Conservation (phyloP, 169 alveolate species). For the Plasmodium malariae region DNA sequence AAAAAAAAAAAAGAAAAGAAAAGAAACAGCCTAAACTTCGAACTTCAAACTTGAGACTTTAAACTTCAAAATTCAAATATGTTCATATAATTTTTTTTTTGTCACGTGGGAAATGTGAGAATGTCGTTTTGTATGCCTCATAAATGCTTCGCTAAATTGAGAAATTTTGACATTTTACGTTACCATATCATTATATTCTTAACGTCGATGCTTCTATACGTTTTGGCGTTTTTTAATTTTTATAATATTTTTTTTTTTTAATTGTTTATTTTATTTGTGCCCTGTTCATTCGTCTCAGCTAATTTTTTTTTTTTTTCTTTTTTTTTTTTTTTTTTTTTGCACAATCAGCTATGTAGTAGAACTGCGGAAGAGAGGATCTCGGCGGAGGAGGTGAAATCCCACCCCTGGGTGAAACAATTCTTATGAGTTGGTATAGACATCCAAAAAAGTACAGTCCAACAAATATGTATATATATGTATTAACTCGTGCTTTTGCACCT, state of each 20-base stretch:
- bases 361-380: slow-evolving; percentile 67
- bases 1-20: background rate
- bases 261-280: background rate
- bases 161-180: too few relatives aligned
- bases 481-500: too few relatives aligned
- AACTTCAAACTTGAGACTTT: too few relatives aligned
- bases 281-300: background rate
- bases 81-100: background rate
- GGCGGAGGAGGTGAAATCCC: slow-evolving; percentile 67
- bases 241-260: too few relatives aligned
- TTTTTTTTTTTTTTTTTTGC: background rate
- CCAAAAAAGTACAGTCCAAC: background rate
- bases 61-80: too few relatives aligned
- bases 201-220: too few relatives aligned
- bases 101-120: too few relatives aligned
- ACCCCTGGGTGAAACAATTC: slow-evolving; percentile 72
- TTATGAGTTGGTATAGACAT: background rate
- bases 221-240: too few relatives aligned
- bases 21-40: too few relatives aligned
- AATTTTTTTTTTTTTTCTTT: background rate
- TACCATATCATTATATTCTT: too few relatives aligned
- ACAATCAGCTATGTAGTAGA: slow-evolving; percentile 51
- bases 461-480: background rate
- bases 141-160: too few relatives aligned
- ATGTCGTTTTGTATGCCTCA: too few relatives aligned